Percentiles rank a stretch among this genome's conserved stretches.
Evolutionary conservation across 2,329 filamentous ascomycete genomes (phyloP).

Genomic region (Plectosphaerella sp.): DNA sequence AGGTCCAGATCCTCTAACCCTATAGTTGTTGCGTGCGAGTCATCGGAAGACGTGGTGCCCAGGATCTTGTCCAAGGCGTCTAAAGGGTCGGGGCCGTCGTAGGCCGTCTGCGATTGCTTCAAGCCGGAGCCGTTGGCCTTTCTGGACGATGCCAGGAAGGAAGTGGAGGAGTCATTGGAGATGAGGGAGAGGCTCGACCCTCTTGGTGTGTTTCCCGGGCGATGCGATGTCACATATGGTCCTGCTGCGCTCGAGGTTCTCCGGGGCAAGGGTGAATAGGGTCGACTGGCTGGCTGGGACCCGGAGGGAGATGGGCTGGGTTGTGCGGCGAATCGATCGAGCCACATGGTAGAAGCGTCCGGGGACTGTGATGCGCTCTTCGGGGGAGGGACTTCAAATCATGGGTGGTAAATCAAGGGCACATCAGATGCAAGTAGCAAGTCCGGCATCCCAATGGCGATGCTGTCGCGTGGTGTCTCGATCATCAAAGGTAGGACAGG

Average conservation of each 20-base stretch:
- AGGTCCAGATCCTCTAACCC: slow-evolving; percentile 46
- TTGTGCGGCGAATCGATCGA: slow-evolving; percentile 77
- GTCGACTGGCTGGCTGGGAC: slow-evolving; percentile 55
- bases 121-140: slow-evolving; percentile 64
- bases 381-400: neutral
- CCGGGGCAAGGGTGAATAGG: slow-evolving; percentile 66
- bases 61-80: slow-evolving; percentile 58
- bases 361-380: neutral
- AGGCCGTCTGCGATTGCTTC: slow-evolving; percentile 50
- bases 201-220: slow-evolving; percentile 64
- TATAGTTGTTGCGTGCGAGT: slow-evolving; percentile 22
- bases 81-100: slow-evolving; percentile 63
- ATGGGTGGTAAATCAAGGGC: neutral
- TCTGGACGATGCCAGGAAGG: slow-evolving; percentile 62
- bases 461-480: too few species aligned
- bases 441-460: too few species aligned
- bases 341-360: slow-evolving; percentile 62
- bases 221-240: slow-evolving; percentile 63
- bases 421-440: too few species aligned
- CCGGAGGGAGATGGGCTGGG: slow-evolving; percentile 51
- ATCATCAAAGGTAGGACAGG: too few species aligned
- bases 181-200: slow-evolving; percentile 76
- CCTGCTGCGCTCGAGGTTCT: slow-evolving; percentile 65
- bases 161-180: slow-evolving; percentile 72
- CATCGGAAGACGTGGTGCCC: slow-evolving; percentile 16